Percentiles rank a stretch among this genome's conserved stretches.
Conservation (phyloP, 23 red algal species). For the Cyanidioschyzon merolae region DNA sequence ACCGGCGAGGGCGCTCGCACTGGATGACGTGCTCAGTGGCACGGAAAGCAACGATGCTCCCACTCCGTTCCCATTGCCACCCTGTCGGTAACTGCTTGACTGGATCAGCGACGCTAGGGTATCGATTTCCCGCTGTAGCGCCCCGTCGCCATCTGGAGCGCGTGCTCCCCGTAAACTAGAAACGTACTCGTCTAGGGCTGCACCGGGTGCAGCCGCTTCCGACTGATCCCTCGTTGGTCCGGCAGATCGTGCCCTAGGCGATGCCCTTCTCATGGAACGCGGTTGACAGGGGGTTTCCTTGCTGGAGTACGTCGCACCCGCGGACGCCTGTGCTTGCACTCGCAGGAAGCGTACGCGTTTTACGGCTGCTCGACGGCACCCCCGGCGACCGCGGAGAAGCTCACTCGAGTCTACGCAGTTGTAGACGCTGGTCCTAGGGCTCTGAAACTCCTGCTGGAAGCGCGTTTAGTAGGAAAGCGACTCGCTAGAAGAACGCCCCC, state of each 20-base stretch:
- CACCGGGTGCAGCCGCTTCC: neutral
- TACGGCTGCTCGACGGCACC: no score
- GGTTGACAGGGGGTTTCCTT: no score
- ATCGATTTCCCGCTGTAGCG: constrained; percentile 1
- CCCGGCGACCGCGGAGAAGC: no score
- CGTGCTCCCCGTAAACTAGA: neutral
- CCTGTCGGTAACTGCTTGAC: neutral
- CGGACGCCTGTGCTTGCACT: no score
- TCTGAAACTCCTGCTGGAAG: no score
- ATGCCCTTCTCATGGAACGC: neutral
- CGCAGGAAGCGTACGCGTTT: no score
- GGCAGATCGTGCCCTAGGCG: neutral
- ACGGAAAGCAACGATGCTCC: neutral
- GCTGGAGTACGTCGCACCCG: no score
- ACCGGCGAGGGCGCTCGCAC: neutral
- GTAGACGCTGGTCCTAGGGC: no score
- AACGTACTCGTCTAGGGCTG: constrained; percentile 9
- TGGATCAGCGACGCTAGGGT: neutral
- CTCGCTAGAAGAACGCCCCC: no score
- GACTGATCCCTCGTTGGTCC: neutral
- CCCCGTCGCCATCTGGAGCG: neutral
- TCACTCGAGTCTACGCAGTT: no score
- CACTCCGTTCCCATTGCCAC: neutral
- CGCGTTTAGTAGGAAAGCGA: no score
- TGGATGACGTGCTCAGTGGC: neutral